Base-by-base conservation (phyloP, 768 basidiomycete genomes). In the Basidioascus undulatus region DNA sequence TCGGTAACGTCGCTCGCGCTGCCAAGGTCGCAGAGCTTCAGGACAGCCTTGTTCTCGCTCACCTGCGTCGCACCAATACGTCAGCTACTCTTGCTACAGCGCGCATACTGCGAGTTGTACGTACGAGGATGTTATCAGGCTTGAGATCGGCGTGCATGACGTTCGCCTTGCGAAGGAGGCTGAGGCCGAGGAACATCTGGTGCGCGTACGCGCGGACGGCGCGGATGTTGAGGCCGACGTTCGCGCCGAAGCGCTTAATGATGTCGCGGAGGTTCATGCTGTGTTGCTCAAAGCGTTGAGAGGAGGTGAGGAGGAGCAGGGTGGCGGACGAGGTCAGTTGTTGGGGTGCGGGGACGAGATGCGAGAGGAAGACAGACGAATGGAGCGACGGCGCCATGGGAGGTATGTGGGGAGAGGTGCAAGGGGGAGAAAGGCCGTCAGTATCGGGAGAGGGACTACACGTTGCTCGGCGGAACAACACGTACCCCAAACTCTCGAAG, bases 131-230 rank as follows among this genome's bases (percentile, higher is more conserved):
- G 55, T 96, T 96, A 57, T 96, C 92, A 16, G 92, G 92, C 59
- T 96, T 96, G 56, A 98, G 81, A 55, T 98, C 92, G 6, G 92
- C 92, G 52, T 98, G 92, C 71, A 94, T 92, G 44, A 96, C 72
- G 48, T 79, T 83, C 44, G 73, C 69, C 61, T 94, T 94, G 49
- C 72, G 71, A 54, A 96, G 63, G 41, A 87, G 63, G 49, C 77
- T 70, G 47, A 96, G 58, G 15, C 82, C 70, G 39, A 94, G 67
- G 60, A 96, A 87, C 39, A 98, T 72, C 54, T 98, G 92, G 50
- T 89, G 82, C 24, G 92, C 75, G 55, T 98, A 98, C n/a, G 87
- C 86, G 49, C 89, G 72, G n/a, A 98, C 92, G 37, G 92, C 92
- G 49, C 75, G 72, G 52, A 96, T 77, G 52, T 94, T 92, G 19